Conservation (phyloP, 768 basidiomycete genomes). For the Pleurotus giganteus region DNA sequence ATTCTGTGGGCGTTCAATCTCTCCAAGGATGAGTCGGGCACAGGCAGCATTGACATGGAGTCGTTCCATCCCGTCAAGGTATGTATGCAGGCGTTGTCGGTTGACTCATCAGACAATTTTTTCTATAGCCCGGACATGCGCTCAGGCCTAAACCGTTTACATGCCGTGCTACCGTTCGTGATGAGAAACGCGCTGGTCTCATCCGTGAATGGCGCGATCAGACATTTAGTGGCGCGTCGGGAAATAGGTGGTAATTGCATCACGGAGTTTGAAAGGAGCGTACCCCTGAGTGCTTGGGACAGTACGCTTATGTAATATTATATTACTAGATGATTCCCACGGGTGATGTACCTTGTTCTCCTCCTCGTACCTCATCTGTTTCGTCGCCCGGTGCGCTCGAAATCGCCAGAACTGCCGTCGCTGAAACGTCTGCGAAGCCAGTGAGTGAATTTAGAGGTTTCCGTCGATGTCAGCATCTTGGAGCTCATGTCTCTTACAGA, state of each 20-base stretch:
- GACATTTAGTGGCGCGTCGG: neutral
- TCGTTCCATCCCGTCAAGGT: neutral
- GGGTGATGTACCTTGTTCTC: neutral
- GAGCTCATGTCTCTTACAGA: neutral
- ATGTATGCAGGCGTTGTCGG: neutral
- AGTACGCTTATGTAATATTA: neutral
- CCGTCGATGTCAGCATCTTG: too few relatives aligned
- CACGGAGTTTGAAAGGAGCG: neutral
- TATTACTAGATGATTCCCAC: neutral
- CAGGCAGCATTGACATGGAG: neutral
- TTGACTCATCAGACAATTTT: neutral
- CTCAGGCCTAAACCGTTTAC: slow-evolving; percentile 3
- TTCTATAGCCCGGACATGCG: neutral
- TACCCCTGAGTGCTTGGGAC: neutral
- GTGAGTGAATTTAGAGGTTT: neutral
- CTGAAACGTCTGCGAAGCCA: neutral
- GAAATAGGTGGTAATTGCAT: neutral
- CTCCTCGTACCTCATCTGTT: neutral
- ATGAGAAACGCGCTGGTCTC: neutral
- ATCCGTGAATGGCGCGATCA: neutral
- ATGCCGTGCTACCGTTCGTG: neutral
- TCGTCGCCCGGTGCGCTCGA: neutral
- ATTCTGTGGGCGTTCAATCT: neutral
- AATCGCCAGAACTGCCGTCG: neutral
- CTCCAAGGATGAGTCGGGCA: neutral